These are phyloP conservation scores for Cucurbita pepo DNA, from an alignment of 306 rosid genomes.

Conservation along the genomic window DNA sequence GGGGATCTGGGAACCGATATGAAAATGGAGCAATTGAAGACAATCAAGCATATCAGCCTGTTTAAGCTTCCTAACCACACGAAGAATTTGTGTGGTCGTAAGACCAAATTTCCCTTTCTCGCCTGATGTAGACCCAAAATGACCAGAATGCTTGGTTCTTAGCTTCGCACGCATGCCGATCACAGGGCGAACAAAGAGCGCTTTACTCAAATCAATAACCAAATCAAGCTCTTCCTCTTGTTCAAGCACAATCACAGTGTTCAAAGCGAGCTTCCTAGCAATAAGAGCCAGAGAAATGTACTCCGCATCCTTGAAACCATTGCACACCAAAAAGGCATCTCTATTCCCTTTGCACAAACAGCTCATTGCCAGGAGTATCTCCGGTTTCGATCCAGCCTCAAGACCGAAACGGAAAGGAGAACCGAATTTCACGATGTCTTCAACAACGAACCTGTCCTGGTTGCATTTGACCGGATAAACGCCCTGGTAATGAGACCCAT, in stretches of 20 bases:
- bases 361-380: constrained; percentile 77
- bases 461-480: constrained; percentile 86
- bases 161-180: constrained; percentile 77
- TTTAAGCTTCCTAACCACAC: constrained; percentile 55
- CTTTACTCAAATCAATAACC: constrained; percentile 50
- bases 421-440: constrained; percentile 68
- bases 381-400: constrained; percentile 91
- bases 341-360: constrained; percentile 69
- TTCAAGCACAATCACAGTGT: constrained; percentile 70
- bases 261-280: constrained; percentile 55
- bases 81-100: constrained; percentile 50
- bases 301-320: constrained; percentile 64
- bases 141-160: constrained; percentile 74
- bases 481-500: constrained; percentile 69
- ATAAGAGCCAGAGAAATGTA: constrained; percentile 61
- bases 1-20: constrained; percentile 81
- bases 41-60: constrained; percentile 61
- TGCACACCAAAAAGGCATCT: constrained; percentile 51
- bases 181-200: constrained; percentile 51
- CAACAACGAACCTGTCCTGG: constrained; percentile 78
- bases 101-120: constrained; percentile 90
- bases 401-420: constrained; percentile 59
- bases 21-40: constrained; percentile 73
- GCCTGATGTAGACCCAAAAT: constrained; percentile 73
- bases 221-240: constrained; percentile 75